Evolutionary conservation across 305 asterid species (phyloP), one percentile per base, ranked within the genome.

Genomic region (Ajuga reptans): DNA sequence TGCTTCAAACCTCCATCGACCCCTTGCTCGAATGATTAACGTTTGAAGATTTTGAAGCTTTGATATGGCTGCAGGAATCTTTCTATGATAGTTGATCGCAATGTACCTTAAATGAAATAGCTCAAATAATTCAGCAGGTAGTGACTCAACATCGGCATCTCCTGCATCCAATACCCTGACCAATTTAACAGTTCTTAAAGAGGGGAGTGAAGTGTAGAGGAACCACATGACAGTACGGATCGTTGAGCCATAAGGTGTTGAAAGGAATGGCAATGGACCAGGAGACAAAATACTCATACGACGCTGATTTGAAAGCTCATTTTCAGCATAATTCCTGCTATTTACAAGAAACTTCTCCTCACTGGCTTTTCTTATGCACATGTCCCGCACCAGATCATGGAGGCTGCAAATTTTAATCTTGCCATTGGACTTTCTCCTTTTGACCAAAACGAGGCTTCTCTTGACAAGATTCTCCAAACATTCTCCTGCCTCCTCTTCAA

Each of bases 381-480:
- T 1, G 5, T 65, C 75, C 2, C 72, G 33, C 15, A 74, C 4
- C 5, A 78, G 43, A 42, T 74, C 72, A 24, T 71, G 82, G 15
- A 78, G 33, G 1, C 18, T 39, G 27, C 75, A 74, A 0, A 59
- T 66, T 37, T 56, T 78, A 27, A 74, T 54, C 36, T 46, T 61
- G 0, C 75, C 75, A 6, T 53, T 10, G 0, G 16, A 2, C 29
- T 46, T 52, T 27, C 33, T 60, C 1, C 12, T 43, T 0, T 6
- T 4, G 27, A 21, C 27, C 27, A 21, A 21, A 21, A 21, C 27
- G 27, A 21, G 27, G 27, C 27, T 21, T 21, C 72, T 45, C 17
- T 46, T 47, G 7, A 65, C 46, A 10, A 74, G 77, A 21, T 78
- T 60, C 50, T 65, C 49, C 72, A 74, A 52, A 7, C 42, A 70